A percentile compares a stretch with the other conserved stretches of the same genome.
These are phyloP conservation scores for Rhizophagus sp. DNA, from an alignment of 192 early-diverging fungal species.

Conservation along the genomic window DNA sequence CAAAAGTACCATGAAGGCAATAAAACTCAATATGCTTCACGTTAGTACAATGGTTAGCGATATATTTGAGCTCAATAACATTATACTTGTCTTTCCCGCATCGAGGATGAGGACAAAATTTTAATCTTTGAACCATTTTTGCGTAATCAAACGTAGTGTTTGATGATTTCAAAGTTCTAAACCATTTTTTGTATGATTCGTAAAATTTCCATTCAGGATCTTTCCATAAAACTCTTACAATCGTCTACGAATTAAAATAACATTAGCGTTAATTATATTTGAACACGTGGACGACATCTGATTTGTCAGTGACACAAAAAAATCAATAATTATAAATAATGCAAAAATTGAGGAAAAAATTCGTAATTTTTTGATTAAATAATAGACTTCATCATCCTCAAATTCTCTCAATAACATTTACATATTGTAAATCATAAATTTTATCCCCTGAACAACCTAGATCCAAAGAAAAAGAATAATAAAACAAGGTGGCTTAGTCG, in stretches of 20 bases:
- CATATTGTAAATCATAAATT: background rate
- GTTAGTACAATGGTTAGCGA: slow-evolving; percentile 2
- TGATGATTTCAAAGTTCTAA: background rate
- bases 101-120: slow-evolving; percentile 1
- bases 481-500: background rate
- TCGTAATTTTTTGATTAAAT: background rate
- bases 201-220: slow-evolving; percentile 2
- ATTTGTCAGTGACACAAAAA: background rate
- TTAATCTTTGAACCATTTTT: slow-evolving; percentile 4
- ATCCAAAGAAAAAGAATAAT: background rate
- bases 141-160: background rate
- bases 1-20: slow-evolving; percentile 11
- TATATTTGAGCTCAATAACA: background rate
- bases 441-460: background rate
- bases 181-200: slow-evolving; percentile 14
- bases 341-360: background rate
- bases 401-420: background rate
- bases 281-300: background rate
- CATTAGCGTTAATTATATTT: background rate
- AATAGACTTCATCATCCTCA: background rate
- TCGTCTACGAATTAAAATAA: background rate
- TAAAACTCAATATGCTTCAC: slow-evolving; percentile 15
- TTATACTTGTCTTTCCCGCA: background rate
- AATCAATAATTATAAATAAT: background rate
- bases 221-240: background rate